Evolutionary conservation across 208 protist species (phyloP), one percentile per base, ranked within the genome.

Genomic region (Naegleria lovaniensis): DNA sequence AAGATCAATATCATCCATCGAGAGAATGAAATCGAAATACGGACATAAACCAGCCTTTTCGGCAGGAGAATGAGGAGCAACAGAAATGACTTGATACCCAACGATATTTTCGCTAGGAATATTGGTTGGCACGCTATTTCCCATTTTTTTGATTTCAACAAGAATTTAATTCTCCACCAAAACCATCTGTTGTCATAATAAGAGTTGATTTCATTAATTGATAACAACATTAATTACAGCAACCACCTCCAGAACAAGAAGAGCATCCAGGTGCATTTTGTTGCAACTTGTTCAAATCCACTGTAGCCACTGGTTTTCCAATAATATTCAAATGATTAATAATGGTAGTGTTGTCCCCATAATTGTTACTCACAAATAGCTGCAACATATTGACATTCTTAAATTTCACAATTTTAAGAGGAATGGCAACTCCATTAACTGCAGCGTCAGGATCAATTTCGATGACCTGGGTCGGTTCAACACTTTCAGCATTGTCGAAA

Each of bases 21-120:
- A 25, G 36, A 85, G 16, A 85, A 85, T 85, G 33, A 85, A 85
- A 48, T 85, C 83, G 41, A 85, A 85, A 85, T 85, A 85, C 22
- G 40, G 39, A 43, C 11, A 39, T 5, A 85, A 43, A 48, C 83
- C 83, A 48, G 83, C 83, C 41, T 85, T 85, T 39, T 43, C 29
- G 11, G 83, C 83, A 85, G 83, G 83, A 29, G 36, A 43, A 85
- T 48, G 29, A 29, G n/a, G 83, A 39, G 33, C 25, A 48, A 85
- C 40, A 13, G 13, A 29, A 11, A 48, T 43, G 15, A 85, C 40
- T 85, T 85, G 83, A 43, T 85, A 85, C 6, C 83, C 83, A n/a
- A 36, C 7, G 15, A 85, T 85, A 29, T 85, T 67, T 67, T 67
- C 55, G 22, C 19, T 67, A 3, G 55, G 55, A 67, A 67, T 67